phyloP scores from a whole-genome alignment of 2,329 filamentous ascomycete species.

The Raffaelea deltoideospora region DNA sequence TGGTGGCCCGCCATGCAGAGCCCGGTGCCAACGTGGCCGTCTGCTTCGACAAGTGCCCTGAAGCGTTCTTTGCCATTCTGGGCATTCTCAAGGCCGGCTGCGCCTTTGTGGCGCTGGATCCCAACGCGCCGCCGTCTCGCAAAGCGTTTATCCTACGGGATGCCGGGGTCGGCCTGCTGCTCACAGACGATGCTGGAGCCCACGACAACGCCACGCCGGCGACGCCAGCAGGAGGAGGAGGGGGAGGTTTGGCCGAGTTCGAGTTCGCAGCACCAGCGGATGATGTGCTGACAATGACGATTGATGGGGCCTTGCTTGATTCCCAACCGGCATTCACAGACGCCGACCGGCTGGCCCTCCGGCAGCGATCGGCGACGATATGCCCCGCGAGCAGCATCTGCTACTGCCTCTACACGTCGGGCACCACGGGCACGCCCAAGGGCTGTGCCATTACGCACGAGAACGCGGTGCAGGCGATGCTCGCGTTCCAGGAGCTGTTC shows the following conservation, averaged over 20 bases:
- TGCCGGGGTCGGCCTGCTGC: constrained; percentile 46
- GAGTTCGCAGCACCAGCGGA: no score
- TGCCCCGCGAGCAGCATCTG: constrained; percentile 43
- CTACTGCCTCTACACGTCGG: constrained; percentile 79
- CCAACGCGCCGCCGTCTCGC: constrained; percentile 53
- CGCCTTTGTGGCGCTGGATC: constrained; percentile 68
- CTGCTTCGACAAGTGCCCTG: constrained; percentile 73
- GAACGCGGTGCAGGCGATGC: constrained; percentile 79
- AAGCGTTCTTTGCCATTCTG: constrained; percentile 69
- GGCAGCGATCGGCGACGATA: no score
- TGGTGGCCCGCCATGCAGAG: constrained; percentile 35
- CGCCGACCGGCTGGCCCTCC: no score
- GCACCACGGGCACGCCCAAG: constrained; percentile 75
- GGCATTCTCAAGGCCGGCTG: constrained; percentile 73
- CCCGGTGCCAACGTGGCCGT: constrained; percentile 54
- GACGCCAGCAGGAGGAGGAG: no score
- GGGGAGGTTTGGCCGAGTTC: no score
- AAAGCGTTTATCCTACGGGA: constrained; percentile 67
- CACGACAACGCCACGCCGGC: no score
- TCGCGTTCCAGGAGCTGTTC: constrained; percentile 72
- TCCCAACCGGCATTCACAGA: background rate
- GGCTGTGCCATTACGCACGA: constrained; percentile 80
- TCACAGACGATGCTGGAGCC: constrained; percentile 30
- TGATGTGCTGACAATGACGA: constrained; percentile 4
- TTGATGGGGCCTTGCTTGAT: constrained; percentile 17